phyloP scores from a whole-genome alignment of 805 yeast species.

The Kurtzmaniella cleridarum region DNA sequence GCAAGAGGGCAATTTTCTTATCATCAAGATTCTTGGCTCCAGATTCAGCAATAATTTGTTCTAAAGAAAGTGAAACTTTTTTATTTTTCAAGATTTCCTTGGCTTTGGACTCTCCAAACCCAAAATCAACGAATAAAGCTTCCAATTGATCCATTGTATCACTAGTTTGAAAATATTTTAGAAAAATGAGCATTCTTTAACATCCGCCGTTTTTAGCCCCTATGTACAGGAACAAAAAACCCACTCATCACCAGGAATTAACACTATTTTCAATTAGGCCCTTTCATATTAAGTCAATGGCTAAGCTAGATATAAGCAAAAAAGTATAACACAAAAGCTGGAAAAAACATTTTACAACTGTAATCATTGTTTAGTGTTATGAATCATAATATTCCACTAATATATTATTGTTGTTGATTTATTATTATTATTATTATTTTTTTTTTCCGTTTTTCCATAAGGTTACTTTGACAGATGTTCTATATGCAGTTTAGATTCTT shows the following conservation, averaged over 20 bases:
- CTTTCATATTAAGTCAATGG: too few relatives aligned
- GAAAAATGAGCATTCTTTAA: neutral
- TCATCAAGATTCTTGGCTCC: slow-evolving; percentile 42
- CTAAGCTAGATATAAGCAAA: too few relatives aligned
- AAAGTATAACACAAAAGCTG: too few relatives aligned
- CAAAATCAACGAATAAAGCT: slow-evolving; percentile 41
- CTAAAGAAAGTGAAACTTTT: slow-evolving; percentile 71
- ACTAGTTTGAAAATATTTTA: neutral
- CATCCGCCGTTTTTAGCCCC: too few relatives aligned
- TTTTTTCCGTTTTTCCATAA: too few relatives aligned
- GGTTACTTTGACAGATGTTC: too few relatives aligned
- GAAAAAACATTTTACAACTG: too few relatives aligned
- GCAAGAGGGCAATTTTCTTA: slow-evolving; percentile 59
- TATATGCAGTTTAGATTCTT: too few relatives aligned
- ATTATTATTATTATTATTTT: too few relatives aligned
- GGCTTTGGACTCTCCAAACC: slow-evolving; percentile 68
- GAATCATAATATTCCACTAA: too few relatives aligned
- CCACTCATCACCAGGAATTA: neutral
- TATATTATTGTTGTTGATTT: too few relatives aligned
- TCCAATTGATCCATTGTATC: slow-evolving; percentile 20
- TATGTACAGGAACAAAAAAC: neutral
- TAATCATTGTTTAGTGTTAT: too few relatives aligned
- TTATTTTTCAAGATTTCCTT: slow-evolving; percentile 80
- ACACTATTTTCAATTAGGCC: neutral
- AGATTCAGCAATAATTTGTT: slow-evolving; percentile 48